Evolutionary conservation across 148 eudicot species (phyloP).

Genomic region (Cornus kousa): DNA sequence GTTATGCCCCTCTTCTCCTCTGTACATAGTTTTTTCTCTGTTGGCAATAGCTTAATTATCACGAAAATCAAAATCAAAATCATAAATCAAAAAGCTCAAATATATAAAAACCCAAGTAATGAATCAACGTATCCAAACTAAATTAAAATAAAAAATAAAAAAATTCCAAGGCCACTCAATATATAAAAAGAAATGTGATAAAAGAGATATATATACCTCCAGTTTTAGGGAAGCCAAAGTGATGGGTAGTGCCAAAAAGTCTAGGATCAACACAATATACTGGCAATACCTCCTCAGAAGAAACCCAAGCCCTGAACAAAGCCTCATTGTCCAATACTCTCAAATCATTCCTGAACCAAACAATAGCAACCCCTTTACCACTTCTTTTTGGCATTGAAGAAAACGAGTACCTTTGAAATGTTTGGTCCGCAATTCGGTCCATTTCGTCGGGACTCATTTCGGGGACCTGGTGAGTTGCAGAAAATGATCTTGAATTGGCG

Average conservation of each 20-base stretch:
- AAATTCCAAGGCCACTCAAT: background rate
- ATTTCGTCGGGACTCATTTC: constrained; percentile 40
- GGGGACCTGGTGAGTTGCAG: constrained; percentile 38
- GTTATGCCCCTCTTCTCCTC: no score
- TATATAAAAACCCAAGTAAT: no score
- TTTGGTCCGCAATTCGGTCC: constrained; percentile 39
- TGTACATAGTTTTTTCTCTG: no score
- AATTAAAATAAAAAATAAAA: background rate
- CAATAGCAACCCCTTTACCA: constrained; percentile 71
- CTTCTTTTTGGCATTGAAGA: background rate
- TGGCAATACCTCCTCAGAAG: constrained; percentile 73
- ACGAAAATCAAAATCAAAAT: no score
- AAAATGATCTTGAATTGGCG: no score
- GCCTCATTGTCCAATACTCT: constrained; percentile 90
- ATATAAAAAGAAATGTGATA: background rate
- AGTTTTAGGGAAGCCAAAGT: constrained; percentile 87
- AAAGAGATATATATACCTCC: constrained; percentile 49
- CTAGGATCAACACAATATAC: constrained; percentile 88
- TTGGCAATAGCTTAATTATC: no score
- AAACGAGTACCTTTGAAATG: constrained; percentile 48
- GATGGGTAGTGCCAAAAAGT: constrained; percentile 51
- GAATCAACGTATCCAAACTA: background rate
- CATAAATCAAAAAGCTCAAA: no score
- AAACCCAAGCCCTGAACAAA: constrained; percentile 64
- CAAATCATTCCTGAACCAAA: constrained; percentile 91